Evolutionary conservation across 768 basidiomycete genomes (phyloP).

Genomic region (Asterophora lycoperdoides): DNA sequence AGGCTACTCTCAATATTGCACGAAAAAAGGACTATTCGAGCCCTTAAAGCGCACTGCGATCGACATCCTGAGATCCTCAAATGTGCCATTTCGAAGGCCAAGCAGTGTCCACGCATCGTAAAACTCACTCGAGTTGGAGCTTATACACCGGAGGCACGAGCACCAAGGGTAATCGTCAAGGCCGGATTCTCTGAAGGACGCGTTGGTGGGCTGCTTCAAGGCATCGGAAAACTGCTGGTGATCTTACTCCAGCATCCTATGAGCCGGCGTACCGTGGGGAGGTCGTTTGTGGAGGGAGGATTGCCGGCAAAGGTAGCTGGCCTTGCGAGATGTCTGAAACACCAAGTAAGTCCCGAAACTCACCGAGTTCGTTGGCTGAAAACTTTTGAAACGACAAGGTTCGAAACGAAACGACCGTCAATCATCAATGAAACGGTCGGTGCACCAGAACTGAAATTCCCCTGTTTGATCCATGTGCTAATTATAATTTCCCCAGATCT

Average conservation of each 20-base stretch:
- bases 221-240: neutral
- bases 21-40: neutral
- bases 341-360: neutral
- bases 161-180: neutral
- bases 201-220: neutral
- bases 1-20: too few species aligned
- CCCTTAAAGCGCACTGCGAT: neutral
- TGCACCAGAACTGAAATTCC: too few species aligned
- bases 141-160: neutral
- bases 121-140: neutral
- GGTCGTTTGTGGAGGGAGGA: conserved; percentile 14
- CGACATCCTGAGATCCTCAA: neutral
- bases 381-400: too few species aligned
- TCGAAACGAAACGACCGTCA: too few species aligned
- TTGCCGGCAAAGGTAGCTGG: conserved; percentile 19
- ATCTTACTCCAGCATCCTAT: neutral
- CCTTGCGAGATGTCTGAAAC: conserved; percentile 1
- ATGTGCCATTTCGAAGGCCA: neutral
- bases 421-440: too few species aligned
- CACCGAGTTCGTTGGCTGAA: too few species aligned
- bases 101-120: neutral
- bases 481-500: too few species aligned
- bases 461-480: too few species aligned
- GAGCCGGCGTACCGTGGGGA: conserved; percentile 2
- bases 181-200: neutral